These are phyloP conservation scores for Pyrenophora teres DNA, from an alignment of 2,329 filamentous ascomycete genomes.

Conservation along the genomic window DNA sequence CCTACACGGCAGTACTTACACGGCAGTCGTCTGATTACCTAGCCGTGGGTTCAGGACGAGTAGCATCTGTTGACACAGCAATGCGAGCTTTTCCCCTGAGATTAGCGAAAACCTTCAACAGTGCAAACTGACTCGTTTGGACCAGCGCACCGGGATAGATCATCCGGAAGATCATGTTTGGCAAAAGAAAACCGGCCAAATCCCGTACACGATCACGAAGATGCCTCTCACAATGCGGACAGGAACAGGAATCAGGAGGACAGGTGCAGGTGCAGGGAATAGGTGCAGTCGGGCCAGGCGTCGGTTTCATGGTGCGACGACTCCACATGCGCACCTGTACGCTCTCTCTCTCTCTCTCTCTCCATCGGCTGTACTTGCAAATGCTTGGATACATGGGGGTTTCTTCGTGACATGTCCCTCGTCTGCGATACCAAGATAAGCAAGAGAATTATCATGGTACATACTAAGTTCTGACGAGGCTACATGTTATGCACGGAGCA, in stretches of 20 bases:
- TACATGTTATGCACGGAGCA: neutral
- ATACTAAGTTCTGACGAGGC: too few relatives aligned
- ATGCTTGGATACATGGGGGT: too few relatives aligned
- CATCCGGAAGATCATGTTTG: neutral
- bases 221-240: neutral
- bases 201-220: neutral
- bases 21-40: neutral
- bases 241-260: neutral
- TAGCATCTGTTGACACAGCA: neutral
- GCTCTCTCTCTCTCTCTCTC: neutral
- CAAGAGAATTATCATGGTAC: too few relatives aligned
- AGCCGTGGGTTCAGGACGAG: neutral
- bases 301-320: conserved; percentile 9
- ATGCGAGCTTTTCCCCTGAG: conserved; percentile 7
- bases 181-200: neutral
- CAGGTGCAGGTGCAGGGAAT: conserved; percentile 4
- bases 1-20: too few relatives aligned
- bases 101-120: conserved; percentile 7
- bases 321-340: conserved; percentile 5
- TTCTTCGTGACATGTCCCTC: neutral
- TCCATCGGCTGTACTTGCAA: neutral
- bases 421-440: neutral
- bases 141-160: conserved; percentile 1
- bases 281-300: neutral
- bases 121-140: conserved; percentile 1